These are phyloP conservation scores for Amphicarpaea edgeworthii DNA, from an alignment of 306 rosid genomes.

Conservation along the genomic window DNA sequence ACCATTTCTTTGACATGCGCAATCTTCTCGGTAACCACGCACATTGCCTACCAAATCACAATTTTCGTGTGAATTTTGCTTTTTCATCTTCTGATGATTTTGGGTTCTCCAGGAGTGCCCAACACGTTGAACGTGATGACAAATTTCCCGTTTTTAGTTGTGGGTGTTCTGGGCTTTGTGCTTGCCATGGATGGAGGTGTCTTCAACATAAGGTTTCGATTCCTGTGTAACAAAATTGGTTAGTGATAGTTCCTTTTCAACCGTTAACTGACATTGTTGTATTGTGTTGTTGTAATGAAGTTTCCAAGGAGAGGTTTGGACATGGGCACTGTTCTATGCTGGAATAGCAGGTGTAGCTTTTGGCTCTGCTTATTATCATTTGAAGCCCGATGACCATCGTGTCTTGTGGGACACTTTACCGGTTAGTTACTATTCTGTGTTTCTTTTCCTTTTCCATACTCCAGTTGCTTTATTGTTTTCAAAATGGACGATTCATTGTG, in stretches of 20 bases:
- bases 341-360: slow-evolving; percentile 67
- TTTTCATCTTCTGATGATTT: slow-evolving; percentile 17
- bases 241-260: slow-evolving; percentile 34
- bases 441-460: slow-evolving; percentile 18
- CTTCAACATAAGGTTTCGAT: slow-evolving; percentile 59
- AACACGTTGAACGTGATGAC: slow-evolving; percentile 75
- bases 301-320: slow-evolving; percentile 57
- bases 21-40: slow-evolving; percentile 63
- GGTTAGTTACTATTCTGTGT: slow-evolving; percentile 46
- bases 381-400: slow-evolving; percentile 63
- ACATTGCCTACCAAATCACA: background rate
- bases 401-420: slow-evolving; percentile 74
- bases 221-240: background rate
- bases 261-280: slow-evolving; percentile 24
- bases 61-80: background rate
- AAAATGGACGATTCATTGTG: background rate
- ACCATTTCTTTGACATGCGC: slow-evolving; percentile 68
- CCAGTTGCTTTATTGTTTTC: slow-evolving; percentile 21
- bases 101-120: slow-evolving; percentile 63
- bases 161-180: slow-evolving; percentile 74
- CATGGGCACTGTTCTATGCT: slow-evolving; percentile 63
- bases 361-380: slow-evolving; percentile 74
- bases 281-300: slow-evolving; percentile 42
- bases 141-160: slow-evolving; percentile 76
- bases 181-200: slow-evolving; percentile 59